phyloP scores from a whole-genome alignment of 345 rosid species.

The Stellera chamaejasme region DNA sequence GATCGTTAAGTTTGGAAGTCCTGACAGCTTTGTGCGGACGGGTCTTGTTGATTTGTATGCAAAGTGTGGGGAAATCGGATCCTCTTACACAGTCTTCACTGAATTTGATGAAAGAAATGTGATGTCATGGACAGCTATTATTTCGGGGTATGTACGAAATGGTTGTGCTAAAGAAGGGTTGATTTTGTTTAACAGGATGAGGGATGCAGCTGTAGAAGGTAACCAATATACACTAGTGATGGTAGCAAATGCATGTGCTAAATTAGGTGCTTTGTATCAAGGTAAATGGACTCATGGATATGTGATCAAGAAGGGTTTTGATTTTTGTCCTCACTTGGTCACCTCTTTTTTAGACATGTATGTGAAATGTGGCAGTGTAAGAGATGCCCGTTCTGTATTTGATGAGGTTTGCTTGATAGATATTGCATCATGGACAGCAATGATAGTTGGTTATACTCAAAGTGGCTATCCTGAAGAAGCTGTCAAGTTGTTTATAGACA shows the following conservation, averaged over 20 bases:
- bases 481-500: conserved; percentile 45
- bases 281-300: conserved; percentile 76
- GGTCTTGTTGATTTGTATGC: conserved; percentile 85
- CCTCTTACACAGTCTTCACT: conserved; percentile 41
- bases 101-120: conserved; percentile 34
- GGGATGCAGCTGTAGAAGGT: conserved; percentile 33
- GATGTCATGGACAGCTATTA: conserved; percentile 86
- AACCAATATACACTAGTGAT: conserved; percentile 59
- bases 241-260: conserved; percentile 58
- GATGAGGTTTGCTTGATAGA: conserved; percentile 35
- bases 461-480: conserved; percentile 44
- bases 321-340: conserved; percentile 45
- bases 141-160: conserved; percentile 70
- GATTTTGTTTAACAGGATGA: conserved; percentile 62
- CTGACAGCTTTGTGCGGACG: conserved; percentile 48
- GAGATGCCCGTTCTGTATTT: conserved; percentile 50
- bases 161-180: conserved; percentile 42
- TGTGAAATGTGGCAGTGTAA: conserved; percentile 56
- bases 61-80: conserved; percentile 43
- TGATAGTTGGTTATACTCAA: conserved; percentile 84
- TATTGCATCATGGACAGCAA: conserved; percentile 75
- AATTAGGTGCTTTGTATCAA: conserved; percentile 59
- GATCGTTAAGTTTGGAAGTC: conserved; percentile 41
- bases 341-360: conserved; percentile 72
- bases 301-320: conserved; percentile 55